Conservation (phyloP, 495 filamentous ascomycete genomes). For the Tuber aestivum region DNA sequence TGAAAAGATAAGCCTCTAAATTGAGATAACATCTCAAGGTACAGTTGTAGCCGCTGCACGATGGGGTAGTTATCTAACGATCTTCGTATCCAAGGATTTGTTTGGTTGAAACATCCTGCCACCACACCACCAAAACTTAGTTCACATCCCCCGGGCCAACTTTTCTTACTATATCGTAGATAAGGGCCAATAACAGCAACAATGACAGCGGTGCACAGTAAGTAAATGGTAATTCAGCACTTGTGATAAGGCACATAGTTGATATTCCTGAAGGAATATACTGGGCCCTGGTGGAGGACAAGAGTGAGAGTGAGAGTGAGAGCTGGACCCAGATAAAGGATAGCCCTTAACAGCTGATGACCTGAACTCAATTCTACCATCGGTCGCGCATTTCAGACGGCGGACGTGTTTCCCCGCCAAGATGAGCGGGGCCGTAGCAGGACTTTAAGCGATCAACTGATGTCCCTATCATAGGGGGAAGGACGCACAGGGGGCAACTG, state of each 20-base stretch:
- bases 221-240: not conserved
- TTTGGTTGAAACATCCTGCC: not conserved
- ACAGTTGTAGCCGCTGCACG: not conserved
- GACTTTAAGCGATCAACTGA: constrained; percentile 1
- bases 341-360: not conserved
- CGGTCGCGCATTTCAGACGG: not conserved
- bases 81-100: not conserved
- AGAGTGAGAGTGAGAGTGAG: not conserved
- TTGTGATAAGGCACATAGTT: not conserved
- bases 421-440: not conserved
- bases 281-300: not conserved
- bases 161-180: not conserved
- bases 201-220: not conserved
- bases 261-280: not conserved
- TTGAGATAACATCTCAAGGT: not conserved
- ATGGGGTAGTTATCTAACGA: not conserved
- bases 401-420: not conserved
- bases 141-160: not conserved
- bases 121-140: not conserved
- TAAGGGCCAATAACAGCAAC: not conserved
- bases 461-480: not conserved
- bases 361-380: not conserved
- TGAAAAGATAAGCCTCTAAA: not conserved
- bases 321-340: not conserved
- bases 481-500: not conserved